Base-by-base conservation (phyloP, 257 asterid species). In the Thymus quinquecostatus region DNA sequence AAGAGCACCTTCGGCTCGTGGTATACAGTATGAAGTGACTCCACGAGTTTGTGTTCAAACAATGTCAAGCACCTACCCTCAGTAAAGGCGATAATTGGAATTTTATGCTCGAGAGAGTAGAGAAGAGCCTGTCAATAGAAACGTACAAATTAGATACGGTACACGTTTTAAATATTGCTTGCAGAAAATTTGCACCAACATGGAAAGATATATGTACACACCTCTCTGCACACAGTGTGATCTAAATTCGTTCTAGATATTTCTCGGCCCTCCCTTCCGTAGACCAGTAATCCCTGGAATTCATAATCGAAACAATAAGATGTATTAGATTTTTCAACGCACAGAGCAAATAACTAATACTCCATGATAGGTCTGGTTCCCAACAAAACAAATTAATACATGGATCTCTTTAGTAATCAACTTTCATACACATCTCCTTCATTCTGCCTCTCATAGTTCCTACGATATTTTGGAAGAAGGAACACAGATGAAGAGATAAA, bases 251-350 rank as follows among this genome's bases (percentile, higher is more conserved):
- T 86, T 79, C 93, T 83, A 76, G 77, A 87, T 77, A 92, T 95
- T 88, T 95, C 98, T 65, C 88, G 87, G 33, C 98, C 99, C 78
- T 92, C 93, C 70, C 84, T 92, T 60, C 99, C 99, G 76, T 95
- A 92, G 33, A 95, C 98, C 56, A 95, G 96, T 86, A 95, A 84
- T 72, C 99, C 99, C 99, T 94, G 88, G 73, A 84, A 76, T 60
- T 67, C 78, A 78, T 49, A 48, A 75, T 44, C 36, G 68, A 75
- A 69, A 21, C 21, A 21, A 21, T 21, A 21, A 21, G 21, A 21
- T 21, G 21, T 21, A 21, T 21, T 21, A 21, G 21, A 21, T 21
- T 21, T 21, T 21, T 21, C 21, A 21, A 21, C 21, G 21, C 21
- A 21, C 21, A 21, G 21, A 21, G 21, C 21, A 21, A 21, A 21